Percentiles rank a stretch among this genome's conserved stretches.
Evolutionary conservation across 352 stramenopile genomes (phyloP).

Genomic region (Phytopythium helicoides): DNA sequence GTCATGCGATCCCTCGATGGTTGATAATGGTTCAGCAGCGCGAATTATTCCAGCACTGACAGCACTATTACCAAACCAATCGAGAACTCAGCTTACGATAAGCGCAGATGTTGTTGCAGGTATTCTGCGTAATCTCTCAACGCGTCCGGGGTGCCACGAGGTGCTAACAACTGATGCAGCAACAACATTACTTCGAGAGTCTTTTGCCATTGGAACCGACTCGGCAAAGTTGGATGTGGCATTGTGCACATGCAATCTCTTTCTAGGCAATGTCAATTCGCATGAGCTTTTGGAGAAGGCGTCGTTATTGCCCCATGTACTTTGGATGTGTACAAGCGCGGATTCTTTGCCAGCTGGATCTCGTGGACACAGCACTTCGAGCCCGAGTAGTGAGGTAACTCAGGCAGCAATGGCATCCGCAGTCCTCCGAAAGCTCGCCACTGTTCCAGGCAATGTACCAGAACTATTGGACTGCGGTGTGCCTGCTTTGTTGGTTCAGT

Average conservation of each 20-base stretch:
- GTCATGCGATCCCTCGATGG: constrained; percentile 36
- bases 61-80: constrained; percentile 11
- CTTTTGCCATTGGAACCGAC: constrained; percentile 44
- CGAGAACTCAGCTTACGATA: constrained; percentile 2
- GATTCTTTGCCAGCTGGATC: not conserved
- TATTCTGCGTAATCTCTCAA: constrained; percentile 59
- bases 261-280: constrained; percentile 66
- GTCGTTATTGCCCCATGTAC: constrained; percentile 44
- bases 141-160: constrained; percentile 25
- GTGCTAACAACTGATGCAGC: constrained; percentile 37
- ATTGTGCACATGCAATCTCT: constrained; percentile 62
- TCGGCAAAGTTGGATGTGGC: constrained; percentile 45
- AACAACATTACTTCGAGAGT: constrained; percentile 37
- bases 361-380: not conserved
- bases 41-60: constrained; percentile 19
- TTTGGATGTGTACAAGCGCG: constrained; percentile 29
- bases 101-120: constrained; percentile 28
- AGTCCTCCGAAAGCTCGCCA: constrained; percentile 61
- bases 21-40: constrained; percentile 7
- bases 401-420: constrained; percentile 41
- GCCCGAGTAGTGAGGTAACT: not conserved
- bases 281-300: constrained; percentile 39
- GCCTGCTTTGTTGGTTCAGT: constrained; percentile 42
- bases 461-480: constrained; percentile 53
- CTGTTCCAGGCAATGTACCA: constrained; percentile 67